A percentile compares a stretch with the other conserved stretches of the same genome.
phyloP scores from a whole-genome alignment of 768 basidiomycete genomes.

The Trametopsis cervina region DNA sequence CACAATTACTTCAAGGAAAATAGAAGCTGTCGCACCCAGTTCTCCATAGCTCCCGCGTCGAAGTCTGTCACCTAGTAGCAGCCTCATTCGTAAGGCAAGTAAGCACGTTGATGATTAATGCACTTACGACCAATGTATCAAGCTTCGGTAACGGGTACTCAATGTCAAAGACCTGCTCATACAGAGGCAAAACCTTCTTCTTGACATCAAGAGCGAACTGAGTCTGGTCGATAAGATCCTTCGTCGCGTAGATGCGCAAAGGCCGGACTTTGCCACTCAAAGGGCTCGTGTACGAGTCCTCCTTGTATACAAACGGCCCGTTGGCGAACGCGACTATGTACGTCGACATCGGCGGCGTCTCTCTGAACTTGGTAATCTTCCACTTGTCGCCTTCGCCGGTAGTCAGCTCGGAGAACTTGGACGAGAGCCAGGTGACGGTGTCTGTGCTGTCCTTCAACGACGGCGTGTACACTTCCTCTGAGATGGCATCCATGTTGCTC shows the following conservation, averaged over 20 bases:
- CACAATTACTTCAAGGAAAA: background rate
- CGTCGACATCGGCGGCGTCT: conserved; percentile 80
- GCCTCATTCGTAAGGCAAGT: background rate
- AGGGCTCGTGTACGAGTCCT: conserved; percentile 72
- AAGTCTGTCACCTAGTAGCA: conserved; percentile 61
- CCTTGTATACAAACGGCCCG: conserved; percentile 67
- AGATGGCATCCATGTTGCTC: conserved; percentile 78
- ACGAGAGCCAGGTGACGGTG: conserved; percentile 16
- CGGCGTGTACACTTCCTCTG: conserved; percentile 43
- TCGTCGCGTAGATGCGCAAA: conserved; percentile 79
- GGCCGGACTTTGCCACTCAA: conserved; percentile 76
- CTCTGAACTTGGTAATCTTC: conserved; percentile 79
- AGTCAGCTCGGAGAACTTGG: conserved; percentile 37
- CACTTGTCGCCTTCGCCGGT: conserved; percentile 41
- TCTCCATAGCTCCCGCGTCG: conserved; percentile 91
- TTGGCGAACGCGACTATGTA: conserved; percentile 89
- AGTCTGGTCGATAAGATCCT: conserved; percentile 77
- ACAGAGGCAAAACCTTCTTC: conserved; percentile 74
- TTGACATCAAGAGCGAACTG: conserved; percentile 87
- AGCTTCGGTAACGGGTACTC: conserved; percentile 92
- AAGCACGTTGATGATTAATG: background rate
- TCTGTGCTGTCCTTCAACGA: conserved; percentile 15
- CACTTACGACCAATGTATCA: conserved; percentile 73
- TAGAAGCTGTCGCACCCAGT: conserved; percentile 46
- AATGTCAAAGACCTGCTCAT: conserved; percentile 88